Base-by-base conservation (phyloP, 2,329 filamentous ascomycete genomes). In the Fusarium xylarioides region DNA sequence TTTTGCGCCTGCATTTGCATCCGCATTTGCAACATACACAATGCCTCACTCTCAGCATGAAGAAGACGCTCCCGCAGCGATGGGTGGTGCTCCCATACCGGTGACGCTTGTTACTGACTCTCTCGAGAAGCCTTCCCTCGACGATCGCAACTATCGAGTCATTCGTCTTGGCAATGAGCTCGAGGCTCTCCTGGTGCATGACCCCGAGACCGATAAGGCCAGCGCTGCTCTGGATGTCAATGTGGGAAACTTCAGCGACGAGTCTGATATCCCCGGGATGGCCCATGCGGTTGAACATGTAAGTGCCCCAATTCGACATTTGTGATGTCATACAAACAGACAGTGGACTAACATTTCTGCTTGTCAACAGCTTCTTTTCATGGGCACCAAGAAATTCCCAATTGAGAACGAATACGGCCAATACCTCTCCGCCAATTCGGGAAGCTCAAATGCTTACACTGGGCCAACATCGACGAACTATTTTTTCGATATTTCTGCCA, bases 331-430 rank as follows among this genome's bases (percentile, higher is more conserved):
- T 38, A 26, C 4, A 37, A 12, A 34, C 35, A 50, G n/a, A n/a
- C n/a, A 35, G 32, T 44, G 54, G 44, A 49, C 74, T 78, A 55
- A 78, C 57, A 18, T 37, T 43, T 40, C 55, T 38, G 11, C 30
- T 60, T 32, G 11, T n/a, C 16, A 38, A 37, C 58, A 91, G 87
- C 85, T 98, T 73, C 86, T 99, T 30, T 99, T 99, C 85, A 98
- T 99, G 96, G 96, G 96, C 55, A 99, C 96, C 12, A 92, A 97
- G 82, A 99, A 98, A 89, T 99, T 96, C 79, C 96, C 96, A 2
- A 90, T 92, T 80, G 95, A 98, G 83, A 98, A 99, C 82, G 95
- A 93, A 74, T 99, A 99, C 86, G 94, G 94, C 79, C 92, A 95
- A 80, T 99, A 97, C 81, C 89, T 99, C 60, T 93, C 95, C 57